Conservation (phyloP, 441 rosid species). For the Pelargonium cotyledonis region DNA sequence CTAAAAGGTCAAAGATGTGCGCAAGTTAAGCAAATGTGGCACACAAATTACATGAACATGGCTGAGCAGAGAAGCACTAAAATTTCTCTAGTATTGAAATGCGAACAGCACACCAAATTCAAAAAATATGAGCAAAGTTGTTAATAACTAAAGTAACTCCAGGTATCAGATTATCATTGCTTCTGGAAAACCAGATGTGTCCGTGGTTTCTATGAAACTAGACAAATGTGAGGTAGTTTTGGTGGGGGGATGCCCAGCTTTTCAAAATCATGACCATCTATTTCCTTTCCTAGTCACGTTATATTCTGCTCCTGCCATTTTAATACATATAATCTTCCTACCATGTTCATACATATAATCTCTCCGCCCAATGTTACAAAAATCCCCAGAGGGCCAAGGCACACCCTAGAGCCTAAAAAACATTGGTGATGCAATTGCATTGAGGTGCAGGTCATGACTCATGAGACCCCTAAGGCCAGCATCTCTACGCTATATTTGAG, state of each 20-base stretch:
- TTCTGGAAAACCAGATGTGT: neutral
- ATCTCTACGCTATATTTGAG: too few relatives aligned
- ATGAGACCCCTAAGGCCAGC: too few relatives aligned
- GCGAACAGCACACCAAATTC: neutral
- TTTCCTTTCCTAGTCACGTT: too few relatives aligned
- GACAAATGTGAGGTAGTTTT: neutral
- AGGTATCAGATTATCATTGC: neutral
- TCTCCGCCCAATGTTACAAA: too few relatives aligned
- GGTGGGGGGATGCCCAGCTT: neutral
- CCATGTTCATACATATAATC: too few relatives aligned
- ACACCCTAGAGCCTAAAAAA: too few relatives aligned
- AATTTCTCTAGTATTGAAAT: neutral
- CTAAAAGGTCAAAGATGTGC: constrained; percentile 17
- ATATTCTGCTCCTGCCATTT: too few relatives aligned
- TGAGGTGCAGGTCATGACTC: too few relatives aligned
- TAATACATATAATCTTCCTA: too few relatives aligned
- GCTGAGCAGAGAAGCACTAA: neutral
- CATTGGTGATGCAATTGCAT: too few relatives aligned
- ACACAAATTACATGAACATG: neutral
- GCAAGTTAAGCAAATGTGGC: neutral
- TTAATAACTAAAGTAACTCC: neutral
- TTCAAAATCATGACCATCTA: too few relatives aligned
- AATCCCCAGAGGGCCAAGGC: too few relatives aligned
- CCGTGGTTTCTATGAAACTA: neutral
- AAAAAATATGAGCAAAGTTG: neutral